Percentiles rank a stretch among this genome's conserved stretches.
Evolutionary conservation across 345 rosid genomes (phyloP).

Genomic region (Alliaria petiolata): DNA sequence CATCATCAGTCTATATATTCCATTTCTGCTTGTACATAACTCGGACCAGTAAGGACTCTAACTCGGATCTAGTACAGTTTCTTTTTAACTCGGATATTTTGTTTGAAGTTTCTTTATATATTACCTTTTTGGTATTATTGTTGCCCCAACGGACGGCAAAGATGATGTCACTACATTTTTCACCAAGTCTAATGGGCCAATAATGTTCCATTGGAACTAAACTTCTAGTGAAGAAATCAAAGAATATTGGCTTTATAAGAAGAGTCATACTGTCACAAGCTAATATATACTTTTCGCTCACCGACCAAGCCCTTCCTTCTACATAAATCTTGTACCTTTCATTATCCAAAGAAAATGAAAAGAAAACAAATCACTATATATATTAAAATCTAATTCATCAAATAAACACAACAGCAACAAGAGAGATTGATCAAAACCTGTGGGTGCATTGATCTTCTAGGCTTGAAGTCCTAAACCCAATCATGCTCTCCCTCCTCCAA

Average conservation of each 20-base stretch:
- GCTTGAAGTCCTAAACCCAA: slow-evolving; percentile 37
- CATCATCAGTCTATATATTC: background rate
- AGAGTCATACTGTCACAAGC: slow-evolving; percentile 48
- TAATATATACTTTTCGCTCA: slow-evolving; percentile 48
- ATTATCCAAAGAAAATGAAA: background rate
- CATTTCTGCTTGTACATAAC: too few species aligned
- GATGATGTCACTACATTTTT: slow-evolving; percentile 36
- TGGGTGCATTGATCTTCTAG: slow-evolving; percentile 51
- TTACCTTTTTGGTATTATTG: slow-evolving; percentile 38
- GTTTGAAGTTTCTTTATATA: background rate
- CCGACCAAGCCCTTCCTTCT: slow-evolving; percentile 54
- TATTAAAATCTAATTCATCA: background rate
- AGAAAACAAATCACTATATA: background rate
- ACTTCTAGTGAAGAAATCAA: slow-evolving; percentile 44
- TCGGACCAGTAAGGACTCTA: too few species aligned
- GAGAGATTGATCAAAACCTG: slow-evolving; percentile 30
- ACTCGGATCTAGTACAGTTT: too few species aligned
- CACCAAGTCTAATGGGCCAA: slow-evolving; percentile 42
- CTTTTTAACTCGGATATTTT: background rate
- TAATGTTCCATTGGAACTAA: slow-evolving; percentile 47
- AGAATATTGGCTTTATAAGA: slow-evolving; percentile 32
- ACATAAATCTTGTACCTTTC: slow-evolving; percentile 45
- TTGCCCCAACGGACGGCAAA: slow-evolving; percentile 56
- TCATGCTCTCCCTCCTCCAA: slow-evolving; percentile 32
- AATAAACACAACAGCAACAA: background rate